Evolutionary conservation across 495 filamentous ascomycete genomes (phyloP).

Genomic region (Chaetomium fimeti): DNA sequence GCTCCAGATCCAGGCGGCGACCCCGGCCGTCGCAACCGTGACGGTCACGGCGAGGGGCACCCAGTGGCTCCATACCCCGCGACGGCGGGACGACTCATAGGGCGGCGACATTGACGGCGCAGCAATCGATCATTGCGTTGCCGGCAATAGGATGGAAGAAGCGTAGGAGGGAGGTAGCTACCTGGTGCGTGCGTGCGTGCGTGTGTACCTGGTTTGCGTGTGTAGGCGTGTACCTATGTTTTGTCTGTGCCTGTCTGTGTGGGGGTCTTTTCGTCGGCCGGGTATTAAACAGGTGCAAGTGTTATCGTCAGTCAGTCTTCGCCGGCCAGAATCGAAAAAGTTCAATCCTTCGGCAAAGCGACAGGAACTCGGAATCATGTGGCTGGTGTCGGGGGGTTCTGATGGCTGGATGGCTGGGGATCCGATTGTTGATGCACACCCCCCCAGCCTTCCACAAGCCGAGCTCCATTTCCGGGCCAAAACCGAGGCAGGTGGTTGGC

Average conservation of each 20-base stretch:
- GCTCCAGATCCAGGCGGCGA: constrained; percentile 91
- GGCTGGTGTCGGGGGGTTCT: constrained; percentile 24
- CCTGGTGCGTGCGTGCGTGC: too few relatives aligned
- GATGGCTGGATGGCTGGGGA: constrained; percentile 33
- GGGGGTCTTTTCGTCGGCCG: neutral
- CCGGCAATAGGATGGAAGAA: constrained; percentile 11
- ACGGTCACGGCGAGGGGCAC: constrained; percentile 79
- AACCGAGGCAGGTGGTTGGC: constrained; percentile 42
- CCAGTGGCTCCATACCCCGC: constrained; percentile 77
- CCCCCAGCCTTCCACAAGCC: constrained; percentile 25
- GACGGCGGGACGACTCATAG: constrained; percentile 65
- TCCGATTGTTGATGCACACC: constrained; percentile 31
- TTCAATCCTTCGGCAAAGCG: neutral
- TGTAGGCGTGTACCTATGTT: neutral
- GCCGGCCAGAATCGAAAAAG: neutral
- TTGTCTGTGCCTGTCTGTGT: neutral
- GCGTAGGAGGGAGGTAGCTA: neutral
- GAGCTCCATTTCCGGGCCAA: constrained; percentile 33
- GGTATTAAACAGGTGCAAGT: neutral
- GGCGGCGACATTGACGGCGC: constrained; percentile 68
- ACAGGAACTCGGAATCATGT: constrained; percentile 22
- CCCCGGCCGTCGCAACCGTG: constrained; percentile 76
- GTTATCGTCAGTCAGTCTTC: constrained; percentile 4
- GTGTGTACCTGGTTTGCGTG: neutral
- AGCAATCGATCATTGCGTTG: constrained; percentile 33